Evolutionary conservation across 2,329 filamentous ascomycete genomes (phyloP).

Genomic region (Stromatinia cepivora): DNA sequence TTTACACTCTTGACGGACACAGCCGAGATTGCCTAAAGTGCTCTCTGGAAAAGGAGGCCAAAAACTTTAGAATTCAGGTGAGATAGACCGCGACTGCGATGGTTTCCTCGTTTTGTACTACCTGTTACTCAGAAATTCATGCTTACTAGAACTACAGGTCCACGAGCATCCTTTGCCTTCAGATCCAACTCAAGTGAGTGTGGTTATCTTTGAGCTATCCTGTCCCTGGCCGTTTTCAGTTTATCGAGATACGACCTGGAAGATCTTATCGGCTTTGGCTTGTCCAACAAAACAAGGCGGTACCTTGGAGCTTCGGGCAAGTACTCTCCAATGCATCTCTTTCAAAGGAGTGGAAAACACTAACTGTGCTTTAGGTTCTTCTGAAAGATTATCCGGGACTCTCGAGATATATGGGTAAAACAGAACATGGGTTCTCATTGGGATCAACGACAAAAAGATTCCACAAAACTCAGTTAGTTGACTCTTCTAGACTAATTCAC

Average conservation of each 20-base stretch:
- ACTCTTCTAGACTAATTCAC: not conserved
- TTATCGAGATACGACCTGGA: constrained; percentile 56
- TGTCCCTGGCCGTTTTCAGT: constrained; percentile 47
- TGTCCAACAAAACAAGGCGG: not conserved
- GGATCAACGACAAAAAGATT: constrained; percentile 42
- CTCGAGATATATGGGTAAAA: not conserved
- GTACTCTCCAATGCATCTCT: constrained; percentile 22
- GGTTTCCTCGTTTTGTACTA: not conserved
- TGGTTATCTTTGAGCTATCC: constrained; percentile 53
- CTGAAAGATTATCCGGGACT: constrained; percentile 6
- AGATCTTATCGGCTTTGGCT: constrained; percentile 41
- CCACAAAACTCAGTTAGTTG: constrained; percentile 36
- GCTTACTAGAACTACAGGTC: constrained; percentile 29
- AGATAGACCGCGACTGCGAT: not conserved
- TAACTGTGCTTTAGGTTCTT: constrained; percentile 4
- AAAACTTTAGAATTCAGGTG: constrained; percentile 45
- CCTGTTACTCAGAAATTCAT: not conserved
- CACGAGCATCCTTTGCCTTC: constrained; percentile 53
- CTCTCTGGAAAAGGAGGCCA: constrained; percentile 41
- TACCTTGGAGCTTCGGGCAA: not conserved
- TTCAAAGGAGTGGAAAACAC: not conserved
- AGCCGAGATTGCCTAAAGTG: constrained; percentile 49
- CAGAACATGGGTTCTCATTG: constrained; percentile 31
- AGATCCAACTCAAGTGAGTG: constrained; percentile 42
- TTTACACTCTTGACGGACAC: constrained; percentile 40